Evolutionary conservation across 1,139 yeast genomes (phyloP).

Genomic region (Pneumocystis sp.): DNA sequence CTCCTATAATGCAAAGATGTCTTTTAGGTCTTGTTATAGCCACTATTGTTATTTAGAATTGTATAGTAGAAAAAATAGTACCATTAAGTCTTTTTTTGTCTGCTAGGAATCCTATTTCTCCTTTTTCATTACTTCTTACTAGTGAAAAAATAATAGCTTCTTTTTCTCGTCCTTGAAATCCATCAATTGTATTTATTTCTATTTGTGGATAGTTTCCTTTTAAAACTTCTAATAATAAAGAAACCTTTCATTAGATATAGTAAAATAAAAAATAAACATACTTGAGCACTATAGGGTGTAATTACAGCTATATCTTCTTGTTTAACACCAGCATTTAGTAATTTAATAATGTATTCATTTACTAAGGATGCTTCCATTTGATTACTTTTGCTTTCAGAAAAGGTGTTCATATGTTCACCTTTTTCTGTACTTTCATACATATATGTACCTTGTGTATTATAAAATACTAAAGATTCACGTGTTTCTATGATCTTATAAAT

Average conservation of each 20-base stretch:
- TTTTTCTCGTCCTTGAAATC: constrained; percentile 85
- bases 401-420: constrained; percentile 20
- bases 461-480: constrained; percentile 47
- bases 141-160: constrained; percentile 67
- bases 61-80: constrained; percentile 30
- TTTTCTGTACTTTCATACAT: constrained; percentile 41
- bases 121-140: constrained; percentile 57
- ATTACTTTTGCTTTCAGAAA: constrained; percentile 38
- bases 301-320: constrained; percentile 55
- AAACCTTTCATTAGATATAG: neutral
- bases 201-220: constrained; percentile 41
- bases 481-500: neutral
- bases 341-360: constrained; percentile 36
- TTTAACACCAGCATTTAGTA: constrained; percentile 38
- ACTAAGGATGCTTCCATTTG: constrained; percentile 58
- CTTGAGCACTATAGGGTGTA: constrained; percentile 85
- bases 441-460: constrained; percentile 87
- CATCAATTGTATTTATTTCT: constrained; percentile 80
- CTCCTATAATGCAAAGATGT: constrained; percentile 76
- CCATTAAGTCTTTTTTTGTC: constrained; percentile 58
- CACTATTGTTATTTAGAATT: constrained; percentile 26
- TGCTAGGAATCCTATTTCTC: constrained; percentile 59
- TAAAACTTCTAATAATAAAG: constrained; percentile 7
- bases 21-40: constrained; percentile 85
- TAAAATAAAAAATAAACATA: constrained; percentile 19